Conservation (phyloP, 768 basidiomycete species). For the Suillus placidus region DNA sequence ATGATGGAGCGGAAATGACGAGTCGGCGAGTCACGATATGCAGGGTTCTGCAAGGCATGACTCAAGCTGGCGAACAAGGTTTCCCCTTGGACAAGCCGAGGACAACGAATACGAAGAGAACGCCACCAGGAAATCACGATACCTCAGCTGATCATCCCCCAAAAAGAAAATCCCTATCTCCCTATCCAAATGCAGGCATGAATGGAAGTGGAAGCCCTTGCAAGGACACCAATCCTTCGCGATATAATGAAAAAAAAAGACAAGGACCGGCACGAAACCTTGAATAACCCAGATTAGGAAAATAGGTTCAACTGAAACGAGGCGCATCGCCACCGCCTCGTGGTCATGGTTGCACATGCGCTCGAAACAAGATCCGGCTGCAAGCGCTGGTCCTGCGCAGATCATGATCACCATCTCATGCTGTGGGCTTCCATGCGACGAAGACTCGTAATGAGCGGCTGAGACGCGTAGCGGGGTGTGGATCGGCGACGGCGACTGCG, state of each 20-base stretch:
- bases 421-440: constrained; percentile 56
- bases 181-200: neutral
- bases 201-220: neutral
- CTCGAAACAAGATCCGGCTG: neutral
- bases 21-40: neutral
- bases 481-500: neutral
- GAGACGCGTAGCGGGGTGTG: constrained; percentile 35
- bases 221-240: neutral
- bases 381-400: constrained; percentile 3
- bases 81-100: neutral
- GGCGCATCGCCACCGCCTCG: constrained; percentile 1
- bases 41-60: neutral
- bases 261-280: neutral
- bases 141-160: neutral
- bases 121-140: constrained; percentile 1
- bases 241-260: constrained; percentile 2
- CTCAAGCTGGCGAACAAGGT: neutral
- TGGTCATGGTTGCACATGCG: neutral
- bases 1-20: neutral
- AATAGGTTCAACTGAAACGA: constrained; percentile 1
- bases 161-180: neutral
- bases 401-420: neutral
- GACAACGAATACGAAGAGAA: neutral
- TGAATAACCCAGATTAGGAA: neutral
- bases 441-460: constrained; percentile 58